These are phyloP conservation scores for Lantana camara DNA, from an alignment of 257 asterid genomes.

Conservation along the genomic window DNA sequence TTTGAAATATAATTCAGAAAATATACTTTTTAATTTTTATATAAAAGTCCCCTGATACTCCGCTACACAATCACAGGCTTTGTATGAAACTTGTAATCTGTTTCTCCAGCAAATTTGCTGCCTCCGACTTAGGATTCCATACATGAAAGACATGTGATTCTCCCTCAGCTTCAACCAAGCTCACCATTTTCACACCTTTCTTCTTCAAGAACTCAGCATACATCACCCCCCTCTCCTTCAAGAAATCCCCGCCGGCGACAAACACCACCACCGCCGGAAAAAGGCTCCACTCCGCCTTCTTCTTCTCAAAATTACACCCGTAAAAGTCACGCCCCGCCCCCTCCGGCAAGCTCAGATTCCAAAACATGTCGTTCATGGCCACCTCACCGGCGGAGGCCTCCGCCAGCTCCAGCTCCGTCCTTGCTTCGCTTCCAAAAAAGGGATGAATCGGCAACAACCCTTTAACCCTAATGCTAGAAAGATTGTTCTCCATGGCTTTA, in stretches of 20 bases:
- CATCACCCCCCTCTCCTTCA: constrained; percentile 76
- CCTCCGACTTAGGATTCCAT: constrained; percentile 65
- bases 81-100: constrained; percentile 57
- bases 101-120: constrained; percentile 52
- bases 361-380: constrained; percentile 67
- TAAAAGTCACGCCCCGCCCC: constrained; percentile 56
- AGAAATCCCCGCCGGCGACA: constrained; percentile 68
- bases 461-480: constrained; percentile 30
- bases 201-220: constrained; percentile 56
- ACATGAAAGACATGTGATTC: constrained; percentile 65
- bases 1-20: no score
- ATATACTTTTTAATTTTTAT: no score
- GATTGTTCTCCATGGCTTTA: constrained; percentile 1
- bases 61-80: constrained; percentile 19
- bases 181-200: constrained; percentile 58
- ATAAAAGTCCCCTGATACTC: no score
- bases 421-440: constrained; percentile 58
- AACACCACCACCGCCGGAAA: constrained; percentile 64
- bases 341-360: constrained; percentile 75
- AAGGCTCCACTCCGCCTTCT: constrained; percentile 37
- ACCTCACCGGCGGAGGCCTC: constrained; percentile 44
- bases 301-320: constrained; percentile 62
- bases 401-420: constrained; percentile 55
- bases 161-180: constrained; percentile 54
- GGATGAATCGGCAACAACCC: constrained; percentile 75